Conservation (phyloP, 306 rosid species). For the Amphicarpaea edgeworthii region DNA sequence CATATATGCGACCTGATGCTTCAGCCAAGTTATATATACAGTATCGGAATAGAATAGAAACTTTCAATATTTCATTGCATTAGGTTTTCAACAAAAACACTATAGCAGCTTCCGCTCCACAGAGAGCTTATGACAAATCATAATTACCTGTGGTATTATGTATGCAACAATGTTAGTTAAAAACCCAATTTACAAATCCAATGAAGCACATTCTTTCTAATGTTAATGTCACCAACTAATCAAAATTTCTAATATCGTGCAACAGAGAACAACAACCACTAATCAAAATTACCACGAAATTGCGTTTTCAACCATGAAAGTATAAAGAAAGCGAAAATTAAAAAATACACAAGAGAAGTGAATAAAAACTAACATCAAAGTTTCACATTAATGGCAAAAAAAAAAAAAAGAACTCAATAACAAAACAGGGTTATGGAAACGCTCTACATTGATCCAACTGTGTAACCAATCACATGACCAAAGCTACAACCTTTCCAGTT, state of each 20-base stretch:
- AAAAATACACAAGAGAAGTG: not conserved
- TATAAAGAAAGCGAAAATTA: not conserved
- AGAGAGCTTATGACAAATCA: no score
- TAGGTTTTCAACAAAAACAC: no score
- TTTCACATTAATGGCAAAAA: constrained; percentile 9
- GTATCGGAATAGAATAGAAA: no score
- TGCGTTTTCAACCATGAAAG: no score
- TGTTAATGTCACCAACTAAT: not conserved
- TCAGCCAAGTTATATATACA: no score
- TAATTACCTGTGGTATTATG: no score
- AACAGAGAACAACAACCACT: not conserved
- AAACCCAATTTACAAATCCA: no score
- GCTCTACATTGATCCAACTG: not conserved
- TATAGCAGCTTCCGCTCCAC: no score
- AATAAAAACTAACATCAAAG: not conserved
- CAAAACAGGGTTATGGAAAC: constrained; percentile 1
- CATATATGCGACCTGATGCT: no score
- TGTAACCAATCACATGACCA: not conserved
- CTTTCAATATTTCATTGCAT: no score
- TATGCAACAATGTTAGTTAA: no score
- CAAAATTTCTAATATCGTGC: no score
- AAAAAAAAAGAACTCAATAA: not conserved
- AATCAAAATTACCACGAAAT: not conserved
- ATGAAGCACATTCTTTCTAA: not conserved
- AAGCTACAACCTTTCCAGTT: constrained; percentile 33